A percentile compares a stretch with the other conserved stretches of the same genome.
These are phyloP conservation scores for Halophytophthora polymorphica DNA, from an alignment of 352 stramenopile genomes.

Conservation along the genomic window DNA sequence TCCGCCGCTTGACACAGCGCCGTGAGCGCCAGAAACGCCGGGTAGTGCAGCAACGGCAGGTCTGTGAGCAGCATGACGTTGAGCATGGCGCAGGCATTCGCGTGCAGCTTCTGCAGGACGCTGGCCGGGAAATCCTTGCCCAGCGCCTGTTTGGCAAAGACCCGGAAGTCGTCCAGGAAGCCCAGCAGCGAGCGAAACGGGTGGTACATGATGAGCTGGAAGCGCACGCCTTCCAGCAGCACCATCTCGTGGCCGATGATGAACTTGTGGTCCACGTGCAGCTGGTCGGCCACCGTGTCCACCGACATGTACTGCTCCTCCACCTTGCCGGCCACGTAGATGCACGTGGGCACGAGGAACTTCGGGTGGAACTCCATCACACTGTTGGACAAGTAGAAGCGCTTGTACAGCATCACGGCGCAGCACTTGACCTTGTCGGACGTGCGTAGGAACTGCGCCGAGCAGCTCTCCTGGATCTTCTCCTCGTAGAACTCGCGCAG, in stretches of 20 bases:
- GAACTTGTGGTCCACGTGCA: constrained; percentile 82
- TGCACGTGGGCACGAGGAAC: constrained; percentile 77
- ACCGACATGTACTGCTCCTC: constrained; percentile 90
- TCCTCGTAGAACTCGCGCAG: constrained; percentile 75
- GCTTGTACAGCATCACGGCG: constrained; percentile 83
- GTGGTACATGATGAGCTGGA: constrained; percentile 90
- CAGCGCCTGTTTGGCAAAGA: constrained; percentile 57
- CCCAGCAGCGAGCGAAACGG: constrained; percentile 77
- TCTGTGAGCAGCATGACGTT: constrained; percentile 81
- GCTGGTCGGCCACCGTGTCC: constrained; percentile 78
- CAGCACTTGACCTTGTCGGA: constrained; percentile 88
- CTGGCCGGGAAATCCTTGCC: constrained; percentile 58
- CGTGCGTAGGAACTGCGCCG: constrained; percentile 73
- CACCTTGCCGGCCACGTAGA: constrained; percentile 88
- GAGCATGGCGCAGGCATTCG: constrained; percentile 63
- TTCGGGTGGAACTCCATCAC: constrained; percentile 89
- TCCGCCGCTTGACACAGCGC: constrained; percentile 54
- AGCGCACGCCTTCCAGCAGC: constrained; percentile 82
- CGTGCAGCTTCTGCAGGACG: constrained; percentile 75
- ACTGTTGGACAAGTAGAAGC: constrained; percentile 88
- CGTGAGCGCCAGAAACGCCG: constrained; percentile 67
- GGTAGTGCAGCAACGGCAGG: constrained; percentile 57
- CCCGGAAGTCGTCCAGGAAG: constrained; percentile 84
- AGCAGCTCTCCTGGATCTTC: constrained; percentile 85
- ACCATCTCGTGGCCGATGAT: constrained; percentile 88